Conservation (phyloP, 2,329 filamentous ascomycete genomes). For the Shiraia bambusicola region DNA sequence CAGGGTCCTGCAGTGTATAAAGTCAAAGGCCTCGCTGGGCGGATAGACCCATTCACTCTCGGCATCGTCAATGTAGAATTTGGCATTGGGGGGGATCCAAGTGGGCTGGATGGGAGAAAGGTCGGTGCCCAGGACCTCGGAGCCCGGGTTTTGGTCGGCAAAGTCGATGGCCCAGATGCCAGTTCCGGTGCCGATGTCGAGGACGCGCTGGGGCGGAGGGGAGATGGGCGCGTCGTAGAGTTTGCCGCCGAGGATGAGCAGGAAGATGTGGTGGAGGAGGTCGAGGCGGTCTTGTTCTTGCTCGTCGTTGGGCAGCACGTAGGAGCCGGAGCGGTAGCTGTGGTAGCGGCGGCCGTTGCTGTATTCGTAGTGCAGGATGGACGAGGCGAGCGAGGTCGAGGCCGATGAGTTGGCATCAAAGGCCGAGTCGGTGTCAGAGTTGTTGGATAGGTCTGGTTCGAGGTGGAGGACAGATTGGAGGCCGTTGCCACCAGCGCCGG, state of each 20-base stretch:
- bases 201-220: conserved; percentile 23
- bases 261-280: conserved; percentile 43
- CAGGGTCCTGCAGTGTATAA: conserved; percentile 38
- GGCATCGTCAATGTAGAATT: conserved; percentile 47
- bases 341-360: conserved; percentile 44
- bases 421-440: conserved; percentile 35
- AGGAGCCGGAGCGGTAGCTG: conserved; percentile 39
- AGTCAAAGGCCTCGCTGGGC: conserved; percentile 39
- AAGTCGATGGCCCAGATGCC: conserved; percentile 46
- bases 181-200: conserved; percentile 46
- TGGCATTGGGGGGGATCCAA: conserved; percentile 44
- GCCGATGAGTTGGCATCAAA: conserved; percentile 29
- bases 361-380: conserved; percentile 43
- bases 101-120: conserved; percentile 43
- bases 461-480: conserved; percentile 33
- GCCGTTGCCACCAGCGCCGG: conserved; percentile 2
- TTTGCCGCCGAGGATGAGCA: conserved; percentile 39
- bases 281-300: conserved; percentile 44
- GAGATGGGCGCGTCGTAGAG: conserved; percentile 39
- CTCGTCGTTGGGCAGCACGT: conserved; percentile 43
- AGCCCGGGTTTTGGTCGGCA: conserved; percentile 38
- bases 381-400: conserved; percentile 40
- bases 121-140: conserved; percentile 42
- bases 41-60: conserved; percentile 44
- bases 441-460: conserved; percentile 28